These are phyloP conservation scores for Sporobolomyces phaffii DNA, from an alignment of 768 basidiomycete genomes.

Conservation along the genomic window DNA sequence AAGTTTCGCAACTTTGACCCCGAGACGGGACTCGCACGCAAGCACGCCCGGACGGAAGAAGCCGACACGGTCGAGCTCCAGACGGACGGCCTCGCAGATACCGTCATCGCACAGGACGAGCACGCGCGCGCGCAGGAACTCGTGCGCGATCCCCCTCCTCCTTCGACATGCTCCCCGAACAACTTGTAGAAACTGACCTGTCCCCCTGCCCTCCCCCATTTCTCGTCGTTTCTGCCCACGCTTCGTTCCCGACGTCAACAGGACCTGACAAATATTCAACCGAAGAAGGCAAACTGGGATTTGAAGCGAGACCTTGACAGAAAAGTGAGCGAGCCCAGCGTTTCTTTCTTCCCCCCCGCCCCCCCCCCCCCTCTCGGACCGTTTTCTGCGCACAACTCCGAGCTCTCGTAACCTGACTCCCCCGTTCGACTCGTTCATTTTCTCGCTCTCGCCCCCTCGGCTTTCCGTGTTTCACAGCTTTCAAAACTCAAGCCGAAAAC, in stretches of 20 bases:
- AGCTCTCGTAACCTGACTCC: too few species aligned
- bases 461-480: constrained; percentile 2
- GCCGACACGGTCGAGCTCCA: constrained; percentile 83
- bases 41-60: constrained; percentile 57
- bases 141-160: constrained; percentile 51
- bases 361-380: too few species aligned
- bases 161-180: too few species aligned
- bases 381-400: too few species aligned
- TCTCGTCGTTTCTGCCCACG: background rate
- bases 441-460: too few species aligned
- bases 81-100: constrained; percentile 74
- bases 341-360: too few species aligned
- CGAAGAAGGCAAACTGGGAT: constrained; percentile 68
- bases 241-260: constrained; percentile 21
- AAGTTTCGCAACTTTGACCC: constrained; percentile 79
- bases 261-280: constrained; percentile 58
- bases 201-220: background rate
- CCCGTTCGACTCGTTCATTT: too few species aligned
- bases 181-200: too few species aligned
- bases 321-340: constrained; percentile 62
- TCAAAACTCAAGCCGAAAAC: constrained; percentile 78
- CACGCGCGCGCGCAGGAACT: constrained; percentile 77
- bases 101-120: constrained; percentile 80
- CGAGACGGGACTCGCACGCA: constrained; percentile 69
- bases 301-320: constrained; percentile 63